Base-by-base conservation (phyloP, 371 early-diverging fungal genomes). In the Mortierella sp. region DNA sequence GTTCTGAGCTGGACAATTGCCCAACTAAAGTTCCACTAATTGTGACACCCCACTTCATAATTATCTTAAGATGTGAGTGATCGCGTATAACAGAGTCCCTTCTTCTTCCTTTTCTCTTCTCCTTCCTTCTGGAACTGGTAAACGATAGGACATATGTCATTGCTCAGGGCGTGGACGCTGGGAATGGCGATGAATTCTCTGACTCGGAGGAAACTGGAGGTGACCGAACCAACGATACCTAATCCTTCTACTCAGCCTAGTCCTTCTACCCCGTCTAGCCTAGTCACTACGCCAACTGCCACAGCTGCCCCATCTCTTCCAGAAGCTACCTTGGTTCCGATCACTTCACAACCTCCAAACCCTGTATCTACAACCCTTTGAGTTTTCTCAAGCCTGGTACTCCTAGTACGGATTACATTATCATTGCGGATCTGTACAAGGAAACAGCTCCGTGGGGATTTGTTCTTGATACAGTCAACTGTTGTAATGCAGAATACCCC, bases 391-490 rank as follows among this genome's bases (percentile, higher is more conserved):
- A 67, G 32, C 28, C 68, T 9, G 77, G 77, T 7, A 72, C 77
- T 2, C 53, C 65, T 16, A 77, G 73, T 45, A 45, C 66, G 1
- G 78, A 77, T 15, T 77, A 73, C 19, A 58, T 53, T 3, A 48
- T 72, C 8, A 72, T 77, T 38, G 69, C 60, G 1, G 73, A 77
- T 32, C 57, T 77, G 1, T 77, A 72, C 62, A 63, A 55, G 67
- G 78, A 73, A 8, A 77, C 78, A n/a, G 78, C 73, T 5, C 78
- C 78, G 3, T 77, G 78, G 78, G 61, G 53, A 48, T 77, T 77
- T 65, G 73, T 69, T 1, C 78, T 73, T 6, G 78, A 77, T 24
- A 72, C 73, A 3, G 47, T 22, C 47, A 72, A 72, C 57, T 77
- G 78, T 41, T 77, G 78, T n/a, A 77, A 77, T 41, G 68, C 78